These are phyloP conservation scores for Leptographium galeiforme DNA, from an alignment of 2,329 filamentous ascomycete species.

Conservation along the genomic window DNA sequence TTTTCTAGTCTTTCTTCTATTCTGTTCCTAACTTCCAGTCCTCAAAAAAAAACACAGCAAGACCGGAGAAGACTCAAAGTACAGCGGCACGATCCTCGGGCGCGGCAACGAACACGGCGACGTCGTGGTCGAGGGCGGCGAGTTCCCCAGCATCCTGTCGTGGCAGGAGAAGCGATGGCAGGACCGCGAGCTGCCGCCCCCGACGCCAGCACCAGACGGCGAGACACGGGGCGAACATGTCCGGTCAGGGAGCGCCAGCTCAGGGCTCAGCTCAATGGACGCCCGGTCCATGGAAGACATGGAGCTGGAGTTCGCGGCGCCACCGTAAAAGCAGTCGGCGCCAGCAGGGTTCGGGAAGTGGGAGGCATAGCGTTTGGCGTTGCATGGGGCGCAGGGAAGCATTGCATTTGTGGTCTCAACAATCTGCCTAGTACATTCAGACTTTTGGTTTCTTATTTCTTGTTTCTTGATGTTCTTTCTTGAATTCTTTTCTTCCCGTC, in stretches of 20 bases:
- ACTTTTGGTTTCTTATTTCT: slow-evolving; percentile 7
- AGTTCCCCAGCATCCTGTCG: slow-evolving; percentile 49
- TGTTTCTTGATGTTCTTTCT: not conserved
- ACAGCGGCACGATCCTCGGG: slow-evolving; percentile 72
- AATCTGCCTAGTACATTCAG: not conserved
- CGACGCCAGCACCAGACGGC: slow-evolving; percentile 4
- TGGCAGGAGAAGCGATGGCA: slow-evolving; percentile 37
- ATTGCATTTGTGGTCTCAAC: not conserved
- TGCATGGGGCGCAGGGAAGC: not conserved
- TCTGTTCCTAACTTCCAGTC: slow-evolving; percentile 27
- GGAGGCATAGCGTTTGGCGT: slow-evolving; percentile 5
- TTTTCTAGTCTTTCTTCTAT: not conserved
- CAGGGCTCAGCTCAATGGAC: slow-evolving; percentile 42
- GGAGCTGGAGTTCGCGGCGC: slow-evolving; percentile 23
- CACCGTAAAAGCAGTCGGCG: no score
- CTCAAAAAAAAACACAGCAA: slow-evolving; percentile 91
- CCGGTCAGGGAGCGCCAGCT: slow-evolving; percentile 34
- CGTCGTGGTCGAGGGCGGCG: slow-evolving; percentile 67
- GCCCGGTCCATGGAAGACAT: slow-evolving; percentile 34
- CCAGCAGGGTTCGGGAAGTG: no score
- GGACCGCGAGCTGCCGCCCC: slow-evolving; percentile 13
- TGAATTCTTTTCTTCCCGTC: not conserved
- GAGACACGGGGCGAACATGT: slow-evolving; percentile 1
- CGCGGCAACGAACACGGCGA: slow-evolving; percentile 53
- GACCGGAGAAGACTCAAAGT: slow-evolving; percentile 74